phyloP scores from a whole-genome alignment of 805 yeast genomes.

The Lachancea kluyveri region DNA sequence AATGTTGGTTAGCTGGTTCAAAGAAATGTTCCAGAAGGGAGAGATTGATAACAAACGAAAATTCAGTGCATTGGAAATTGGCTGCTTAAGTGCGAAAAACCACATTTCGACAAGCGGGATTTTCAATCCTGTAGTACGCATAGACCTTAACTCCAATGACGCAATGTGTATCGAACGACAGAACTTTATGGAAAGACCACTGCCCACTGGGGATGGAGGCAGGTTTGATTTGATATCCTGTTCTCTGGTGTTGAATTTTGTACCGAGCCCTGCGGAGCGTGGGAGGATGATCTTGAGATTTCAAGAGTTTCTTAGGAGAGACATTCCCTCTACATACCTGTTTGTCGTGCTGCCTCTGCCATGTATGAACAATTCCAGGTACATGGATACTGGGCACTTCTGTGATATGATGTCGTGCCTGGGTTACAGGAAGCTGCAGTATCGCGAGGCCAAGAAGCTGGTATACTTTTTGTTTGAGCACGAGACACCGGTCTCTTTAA shows the following conservation, averaged over 20 bases:
- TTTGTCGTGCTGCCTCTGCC: constrained; percentile 88
- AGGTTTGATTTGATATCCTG: constrained; percentile 68
- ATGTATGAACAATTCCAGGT: constrained; percentile 77
- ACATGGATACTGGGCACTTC: constrained; percentile 45
- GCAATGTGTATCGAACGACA: constrained; percentile 65
- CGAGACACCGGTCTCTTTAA: neutral
- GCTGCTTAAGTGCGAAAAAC: constrained; percentile 67
- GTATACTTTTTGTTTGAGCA: constrained; percentile 62
- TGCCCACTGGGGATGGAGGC: constrained; percentile 42
- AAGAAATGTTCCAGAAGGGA: constrained; percentile 22
- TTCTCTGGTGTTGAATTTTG: constrained; percentile 84
- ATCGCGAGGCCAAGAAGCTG: constrained; percentile 61
- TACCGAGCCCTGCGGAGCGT: constrained; percentile 60
- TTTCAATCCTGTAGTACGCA: constrained; percentile 49
- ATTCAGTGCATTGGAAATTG: constrained; percentile 67
- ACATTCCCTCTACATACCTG: constrained; percentile 31
- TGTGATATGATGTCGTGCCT: constrained; percentile 43
- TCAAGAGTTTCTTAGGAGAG: constrained; percentile 44
- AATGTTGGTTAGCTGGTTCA: constrained; percentile 67
- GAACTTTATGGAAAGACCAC: constrained; percentile 76
- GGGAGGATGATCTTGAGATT: constrained; percentile 74
- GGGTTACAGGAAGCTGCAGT: constrained; percentile 48
- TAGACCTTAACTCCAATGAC: constrained; percentile 73
- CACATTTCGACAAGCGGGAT: constrained; percentile 53
- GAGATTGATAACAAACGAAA: constrained; percentile 2